phyloP scores from a whole-genome alignment of 805 yeast genomes.

The Candida cerambycidarum region DNA sequence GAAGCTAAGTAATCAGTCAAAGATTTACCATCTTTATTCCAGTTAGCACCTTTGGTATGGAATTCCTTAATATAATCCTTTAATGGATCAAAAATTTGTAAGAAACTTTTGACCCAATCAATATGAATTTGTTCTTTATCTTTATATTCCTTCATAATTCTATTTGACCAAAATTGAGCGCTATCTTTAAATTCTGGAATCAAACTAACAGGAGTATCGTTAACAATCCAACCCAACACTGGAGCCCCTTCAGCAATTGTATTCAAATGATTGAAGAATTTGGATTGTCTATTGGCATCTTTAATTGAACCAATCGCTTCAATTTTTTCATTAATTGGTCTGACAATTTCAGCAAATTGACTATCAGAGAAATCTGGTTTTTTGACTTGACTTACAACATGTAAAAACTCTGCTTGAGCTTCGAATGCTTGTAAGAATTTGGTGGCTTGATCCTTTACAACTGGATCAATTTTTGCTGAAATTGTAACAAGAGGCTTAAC shows the following conservation, averaged over 20 bases:
- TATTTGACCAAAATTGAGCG: constrained; percentile 91
- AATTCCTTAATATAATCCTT: constrained; percentile 70
- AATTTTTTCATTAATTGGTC: constrained; percentile 67
- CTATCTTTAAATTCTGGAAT: constrained; percentile 86
- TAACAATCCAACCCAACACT: constrained; percentile 86
- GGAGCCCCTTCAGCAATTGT: constrained; percentile 89
- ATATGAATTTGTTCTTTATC: constrained; percentile 67
- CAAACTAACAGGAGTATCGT: constrained; percentile 69
- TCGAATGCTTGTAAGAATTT: constrained; percentile 53
- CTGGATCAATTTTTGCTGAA: constrained; percentile 55
- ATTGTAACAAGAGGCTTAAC: constrained; percentile 60
- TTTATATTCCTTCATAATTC: constrained; percentile 81
- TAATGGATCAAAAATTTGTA: constrained; percentile 65
- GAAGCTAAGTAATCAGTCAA: constrained; percentile 50
- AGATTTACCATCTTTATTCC: constrained; percentile 62
- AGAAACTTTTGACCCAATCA: constrained; percentile 77
- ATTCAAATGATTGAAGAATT: constrained; percentile 67
- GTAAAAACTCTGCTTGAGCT: constrained; percentile 58
- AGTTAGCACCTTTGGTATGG: constrained; percentile 82
- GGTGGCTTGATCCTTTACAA: constrained; percentile 57
- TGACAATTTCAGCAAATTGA: constrained; percentile 52
- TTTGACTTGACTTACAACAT: constrained; percentile 56
- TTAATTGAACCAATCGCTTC: constrained; percentile 60
- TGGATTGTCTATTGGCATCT: constrained; percentile 71
- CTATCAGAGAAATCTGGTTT: constrained; percentile 64